Percentiles rank a stretch among this genome's conserved stretches.
Evolutionary conservation across 2,329 filamentous ascomycete species (phyloP).

Genomic region (Aspergillus tubingensis): DNA sequence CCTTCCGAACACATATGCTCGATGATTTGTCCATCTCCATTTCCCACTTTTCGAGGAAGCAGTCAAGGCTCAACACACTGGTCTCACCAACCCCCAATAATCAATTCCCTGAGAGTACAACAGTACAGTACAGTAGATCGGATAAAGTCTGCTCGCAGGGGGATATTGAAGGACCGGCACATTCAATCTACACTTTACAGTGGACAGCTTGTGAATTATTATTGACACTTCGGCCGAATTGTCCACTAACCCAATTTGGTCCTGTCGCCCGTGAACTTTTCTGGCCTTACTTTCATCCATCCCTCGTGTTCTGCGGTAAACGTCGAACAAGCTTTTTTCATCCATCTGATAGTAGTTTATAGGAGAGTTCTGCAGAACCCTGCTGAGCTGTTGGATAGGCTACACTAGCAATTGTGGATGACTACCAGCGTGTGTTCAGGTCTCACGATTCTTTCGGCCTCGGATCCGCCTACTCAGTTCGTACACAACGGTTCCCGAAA

Average conservation of each 20-base stretch:
- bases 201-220: neutral
- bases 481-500: neutral
- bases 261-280: neutral
- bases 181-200: neutral
- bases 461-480: too few relatives aligned
- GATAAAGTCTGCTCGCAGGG: too few relatives aligned
- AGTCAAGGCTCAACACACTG: neutral
- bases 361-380: neutral
- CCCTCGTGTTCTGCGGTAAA: neutral
- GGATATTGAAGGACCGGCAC: too few relatives aligned
- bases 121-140: too few relatives aligned
- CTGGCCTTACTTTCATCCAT: neutral
- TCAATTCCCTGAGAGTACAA: too few relatives aligned
- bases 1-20: neutral
- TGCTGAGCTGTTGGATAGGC: neutral
- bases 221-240: neutral
- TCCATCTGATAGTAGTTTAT: neutral
- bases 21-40: neutral
- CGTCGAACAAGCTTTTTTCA: neutral
- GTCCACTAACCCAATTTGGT: neutral
- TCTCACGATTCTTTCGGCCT: too few relatives aligned
- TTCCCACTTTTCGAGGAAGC: neutral
- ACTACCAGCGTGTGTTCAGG: too few relatives aligned
- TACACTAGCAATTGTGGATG: too few relatives aligned
- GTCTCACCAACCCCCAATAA: too few relatives aligned